phyloP scores from a whole-genome alignment of 805 yeast species.

The Diddensiella santjacobensis region DNA sequence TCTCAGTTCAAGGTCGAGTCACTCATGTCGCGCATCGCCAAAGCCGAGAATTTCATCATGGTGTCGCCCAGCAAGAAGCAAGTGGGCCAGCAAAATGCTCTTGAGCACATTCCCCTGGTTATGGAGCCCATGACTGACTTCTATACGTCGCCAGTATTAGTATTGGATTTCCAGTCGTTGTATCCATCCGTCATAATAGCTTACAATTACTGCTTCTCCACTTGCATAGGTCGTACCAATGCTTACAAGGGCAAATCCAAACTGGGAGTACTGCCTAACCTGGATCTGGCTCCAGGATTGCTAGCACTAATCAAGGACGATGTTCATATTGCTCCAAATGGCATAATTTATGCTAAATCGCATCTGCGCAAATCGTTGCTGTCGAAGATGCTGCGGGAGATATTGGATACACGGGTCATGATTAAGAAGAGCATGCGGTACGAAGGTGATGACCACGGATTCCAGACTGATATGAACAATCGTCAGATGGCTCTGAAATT shows the following conservation, averaged over 20 bases:
- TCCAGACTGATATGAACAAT: slow-evolving; percentile 56
- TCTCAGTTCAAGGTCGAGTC: slow-evolving; percentile 95
- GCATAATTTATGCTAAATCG: slow-evolving; percentile 68
- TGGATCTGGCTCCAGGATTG: slow-evolving; percentile 55
- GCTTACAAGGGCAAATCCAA: slow-evolving; percentile 34
- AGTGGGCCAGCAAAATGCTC: slow-evolving; percentile 78
- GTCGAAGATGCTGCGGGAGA: slow-evolving; percentile 80
- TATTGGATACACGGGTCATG: slow-evolving; percentile 74
- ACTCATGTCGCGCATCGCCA: slow-evolving; percentile 66
- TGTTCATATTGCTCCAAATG: slow-evolving; percentile 79
- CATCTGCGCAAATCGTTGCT: slow-evolving; percentile 65
- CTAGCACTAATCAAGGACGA: slow-evolving; percentile 49
- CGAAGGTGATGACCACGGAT: slow-evolving; percentile 27
- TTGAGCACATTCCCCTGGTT: slow-evolving; percentile 84
- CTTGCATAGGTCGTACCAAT: slow-evolving; percentile 38
- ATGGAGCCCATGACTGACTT: slow-evolving; percentile 87
- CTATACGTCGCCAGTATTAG: slow-evolving; percentile 85
- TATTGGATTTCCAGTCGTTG: slow-evolving; percentile 87
- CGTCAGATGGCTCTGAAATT: slow-evolving; percentile 84
- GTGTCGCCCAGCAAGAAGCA: slow-evolving; percentile 76
- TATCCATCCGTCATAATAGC: slow-evolving; percentile 94
- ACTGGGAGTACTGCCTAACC: slow-evolving; percentile 36
- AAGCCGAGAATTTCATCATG: slow-evolving; percentile 67
- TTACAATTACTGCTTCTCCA: slow-evolving; percentile 64
- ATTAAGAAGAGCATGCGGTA: slow-evolving; percentile 70